Base-by-base conservation (phyloP, 352 stramenopile species). In the Pythium phragmiticola region DNA sequence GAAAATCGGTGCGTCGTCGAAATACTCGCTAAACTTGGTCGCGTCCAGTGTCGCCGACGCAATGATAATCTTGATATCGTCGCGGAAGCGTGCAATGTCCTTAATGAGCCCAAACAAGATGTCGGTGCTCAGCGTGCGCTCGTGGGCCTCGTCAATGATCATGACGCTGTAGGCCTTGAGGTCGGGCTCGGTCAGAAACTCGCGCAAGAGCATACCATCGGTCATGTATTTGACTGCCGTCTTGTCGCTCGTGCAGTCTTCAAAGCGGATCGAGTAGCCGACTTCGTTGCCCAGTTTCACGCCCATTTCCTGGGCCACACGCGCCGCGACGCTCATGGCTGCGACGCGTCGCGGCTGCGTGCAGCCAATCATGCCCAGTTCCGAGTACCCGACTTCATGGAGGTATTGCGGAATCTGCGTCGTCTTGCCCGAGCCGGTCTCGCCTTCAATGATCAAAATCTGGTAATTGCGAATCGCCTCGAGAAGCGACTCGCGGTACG, bases 341-440 rank as follows among this genome's bases (percentile, higher is more conserved):
- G 98, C 98, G 19, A 99, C 97, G 64, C 98, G 94, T 48, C 98
- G 82, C 7, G 92, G 92, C 71, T 99, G 96, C 58, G 84, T 97
- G 59, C 96, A 99, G 0, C 92, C 96, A 60, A 99, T 97, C 62
- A 84, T 96, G 13, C 97, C 97, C 2, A 99, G 66, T 74, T 99
- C 94, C 17, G 92, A 98, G 81, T 99, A 99, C 14, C 95, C 96
- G 42, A 99, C 87, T 72, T 99, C 88, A 53, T 90, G 82, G 13
- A 99, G 76, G 69, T 98, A 99, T 77, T 99, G 98, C 6, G 98
- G 97, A 49, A 99, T 98, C 80, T 99, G 98, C 8, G 97, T 99
- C 23, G 97, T 99, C 75, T 99, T 99, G 43, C 97, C 97, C 12
- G 86, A 98, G 7, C 96, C 96, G 0, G 95, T 98, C 63, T 98